A percentile compares a stretch with the other conserved stretches of the same genome.
Conservation (phyloP, 139 green algal species). For the Diplosphaera chodatii region DNA sequence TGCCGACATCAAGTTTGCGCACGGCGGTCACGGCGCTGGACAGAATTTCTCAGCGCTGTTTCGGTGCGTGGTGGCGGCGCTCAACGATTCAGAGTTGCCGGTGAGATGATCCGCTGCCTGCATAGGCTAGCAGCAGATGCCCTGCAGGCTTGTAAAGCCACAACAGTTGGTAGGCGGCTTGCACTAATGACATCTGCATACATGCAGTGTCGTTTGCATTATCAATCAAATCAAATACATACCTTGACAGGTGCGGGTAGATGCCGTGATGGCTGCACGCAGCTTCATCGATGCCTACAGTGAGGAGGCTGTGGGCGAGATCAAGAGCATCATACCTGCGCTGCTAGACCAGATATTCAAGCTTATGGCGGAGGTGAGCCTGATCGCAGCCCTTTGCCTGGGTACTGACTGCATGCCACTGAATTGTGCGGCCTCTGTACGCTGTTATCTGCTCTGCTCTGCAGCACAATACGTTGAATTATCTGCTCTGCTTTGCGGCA, state of each 20-base stretch:
- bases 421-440: too few relatives aligned
- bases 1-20: conserved; percentile 69
- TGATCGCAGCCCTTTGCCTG: too few relatives aligned
- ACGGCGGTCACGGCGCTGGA: conserved; percentile 39
- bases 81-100: conserved; percentile 81
- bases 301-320: conserved; percentile 59
- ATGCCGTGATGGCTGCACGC: conserved; percentile 76
- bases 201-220: too few relatives aligned
- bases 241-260: conserved; percentile 59
- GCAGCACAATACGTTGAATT: too few relatives aligned
- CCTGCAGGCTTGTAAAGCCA: too few relatives aligned
- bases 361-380: conserved; percentile 86
- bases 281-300: conserved; percentile 80
- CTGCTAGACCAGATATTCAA: conserved; percentile 84
- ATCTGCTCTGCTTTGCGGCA: too few relatives aligned
- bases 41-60: conserved; percentile 68
- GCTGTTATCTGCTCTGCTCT: too few relatives aligned
- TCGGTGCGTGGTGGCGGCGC: conserved; percentile 37
- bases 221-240: too few relatives aligned
- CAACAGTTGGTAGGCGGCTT: too few relatives aligned
- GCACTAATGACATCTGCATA: too few relatives aligned
- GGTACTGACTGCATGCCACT: too few relatives aligned
- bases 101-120: conserved; percentile 55
- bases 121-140: too few relatives aligned
- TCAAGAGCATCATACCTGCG: conserved; percentile 75